These are phyloP conservation scores for Neoboletus brunneissimus DNA, from an alignment of 768 basidiomycete genomes.

Conservation along the genomic window DNA sequence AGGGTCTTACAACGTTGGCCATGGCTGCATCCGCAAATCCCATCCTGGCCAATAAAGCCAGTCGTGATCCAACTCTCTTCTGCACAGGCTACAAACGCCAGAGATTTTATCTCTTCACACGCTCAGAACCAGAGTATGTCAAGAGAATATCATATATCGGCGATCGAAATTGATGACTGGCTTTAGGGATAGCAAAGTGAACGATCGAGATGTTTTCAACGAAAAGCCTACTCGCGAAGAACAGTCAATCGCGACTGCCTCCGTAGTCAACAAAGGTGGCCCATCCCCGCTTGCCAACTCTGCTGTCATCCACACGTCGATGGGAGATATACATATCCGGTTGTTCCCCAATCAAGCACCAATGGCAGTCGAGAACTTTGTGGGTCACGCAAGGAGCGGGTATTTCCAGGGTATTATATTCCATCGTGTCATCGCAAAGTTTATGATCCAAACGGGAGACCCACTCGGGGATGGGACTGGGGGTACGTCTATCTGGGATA, in stretches of 20 bases:
- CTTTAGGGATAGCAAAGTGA: slow-evolving; percentile 74
- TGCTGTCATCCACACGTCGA: slow-evolving; percentile 91
- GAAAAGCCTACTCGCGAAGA: slow-evolving; percentile 97
- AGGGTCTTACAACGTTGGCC: slow-evolving; percentile 79
- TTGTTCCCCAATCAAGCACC: slow-evolving; percentile 91
- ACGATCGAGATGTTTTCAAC: slow-evolving; percentile 97
- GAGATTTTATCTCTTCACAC: slow-evolving; percentile 93
- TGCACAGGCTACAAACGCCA: slow-evolving; percentile 91
- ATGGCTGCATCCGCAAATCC: slow-evolving; percentile 98
- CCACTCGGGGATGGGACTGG: slow-evolving; percentile 95
- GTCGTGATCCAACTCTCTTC: slow-evolving; percentile 87
- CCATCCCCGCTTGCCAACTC: slow-evolving; percentile 72
- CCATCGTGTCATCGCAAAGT: slow-evolving; percentile 97
- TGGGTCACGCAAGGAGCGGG: slow-evolving; percentile 82
- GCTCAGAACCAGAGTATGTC: slow-evolving; percentile 83
- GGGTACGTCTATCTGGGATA: slow-evolving; percentile 86
- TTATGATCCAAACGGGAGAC: slow-evolving; percentile 97
- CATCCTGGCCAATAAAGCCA: slow-evolving; percentile 80
- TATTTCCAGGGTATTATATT: slow-evolving; percentile 94
- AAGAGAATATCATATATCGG: neutral
- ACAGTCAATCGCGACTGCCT: slow-evolving; percentile 75
- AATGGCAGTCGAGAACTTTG: slow-evolving; percentile 97
- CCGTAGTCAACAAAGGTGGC: slow-evolving; percentile 45
- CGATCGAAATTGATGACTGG: neutral
- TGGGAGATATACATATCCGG: slow-evolving; percentile 88